Conservation (phyloP, 805 yeast species). For the Cyberlindnera bimundalis region DNA sequence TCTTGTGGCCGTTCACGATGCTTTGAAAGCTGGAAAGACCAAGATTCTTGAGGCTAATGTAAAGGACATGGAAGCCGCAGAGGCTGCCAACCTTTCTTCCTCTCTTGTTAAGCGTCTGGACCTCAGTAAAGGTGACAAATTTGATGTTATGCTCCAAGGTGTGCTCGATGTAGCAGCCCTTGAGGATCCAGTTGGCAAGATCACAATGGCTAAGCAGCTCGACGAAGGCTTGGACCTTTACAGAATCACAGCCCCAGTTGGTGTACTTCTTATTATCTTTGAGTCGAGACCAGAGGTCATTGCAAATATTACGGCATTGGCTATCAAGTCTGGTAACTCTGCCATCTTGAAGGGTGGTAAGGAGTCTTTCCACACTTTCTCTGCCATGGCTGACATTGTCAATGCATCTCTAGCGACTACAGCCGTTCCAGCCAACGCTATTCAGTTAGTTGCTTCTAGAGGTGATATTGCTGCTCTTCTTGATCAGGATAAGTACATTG, state of each 20-base stretch:
- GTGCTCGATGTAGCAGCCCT: constrained; percentile 84
- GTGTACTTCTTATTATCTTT: constrained; percentile 87
- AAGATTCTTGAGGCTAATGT: constrained; percentile 69
- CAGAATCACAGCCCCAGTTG: constrained; percentile 90
- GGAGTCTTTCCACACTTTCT: constrained; percentile 83
- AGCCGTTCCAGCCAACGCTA: constrained; percentile 72
- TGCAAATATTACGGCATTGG: constrained; percentile 94
- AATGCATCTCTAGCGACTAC: constrained; percentile 56
- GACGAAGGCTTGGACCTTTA: constrained; percentile 87
- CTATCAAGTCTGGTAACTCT: constrained; percentile 94
- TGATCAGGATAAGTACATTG: constrained; percentile 84
- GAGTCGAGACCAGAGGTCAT: constrained; percentile 98
- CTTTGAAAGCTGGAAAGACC: constrained; percentile 54
- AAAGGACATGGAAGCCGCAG: constrained; percentile 71
- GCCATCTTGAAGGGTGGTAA: constrained; percentile 98
- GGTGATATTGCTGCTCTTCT: constrained; percentile 85
- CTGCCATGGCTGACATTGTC: constrained; percentile 72
- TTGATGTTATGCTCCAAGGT: constrained; percentile 92
- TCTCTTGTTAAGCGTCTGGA: constrained; percentile 84
- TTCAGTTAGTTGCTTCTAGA: constrained; percentile 85
- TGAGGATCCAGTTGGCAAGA: constrained; percentile 90
- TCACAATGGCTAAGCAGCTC: constrained; percentile 75
- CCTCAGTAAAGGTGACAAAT: constrained; percentile 76
- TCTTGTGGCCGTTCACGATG: constrained; percentile 67
- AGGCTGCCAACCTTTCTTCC: constrained; percentile 53